Evolutionary conservation across 805 yeast genomes (phyloP).

Genomic region (Yamadazyma kitorensis): DNA sequence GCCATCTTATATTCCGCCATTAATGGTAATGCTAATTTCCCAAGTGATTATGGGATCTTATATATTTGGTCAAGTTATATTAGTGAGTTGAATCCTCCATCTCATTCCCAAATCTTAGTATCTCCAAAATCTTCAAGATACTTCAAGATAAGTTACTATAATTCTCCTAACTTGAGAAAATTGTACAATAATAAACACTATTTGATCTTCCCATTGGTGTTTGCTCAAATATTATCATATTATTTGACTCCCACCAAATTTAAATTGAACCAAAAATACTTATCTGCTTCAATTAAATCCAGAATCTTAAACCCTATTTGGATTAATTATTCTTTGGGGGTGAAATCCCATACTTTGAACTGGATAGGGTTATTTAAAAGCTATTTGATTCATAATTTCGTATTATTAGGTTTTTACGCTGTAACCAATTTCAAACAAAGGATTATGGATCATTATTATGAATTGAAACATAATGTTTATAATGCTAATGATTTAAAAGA

Average conservation of each 20-base stretch:
- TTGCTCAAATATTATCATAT: constrained; percentile 38
- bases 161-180: constrained; percentile 15
- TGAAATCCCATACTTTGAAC: constrained; percentile 20
- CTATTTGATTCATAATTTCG: constrained; percentile 25
- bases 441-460: constrained; percentile 23
- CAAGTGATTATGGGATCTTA: constrained; percentile 37
- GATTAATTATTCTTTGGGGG: constrained; percentile 35
- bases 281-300: constrained; percentile 29
- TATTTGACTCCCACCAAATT: constrained; percentile 38
- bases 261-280: constrained; percentile 34
- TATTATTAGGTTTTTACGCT: constrained; percentile 18
- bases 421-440: constrained; percentile 18
- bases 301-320: constrained; percentile 39
- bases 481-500: constrained; percentile 9
- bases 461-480: constrained; percentile 15
- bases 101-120: constrained; percentile 25
- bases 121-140: constrained; percentile 24
- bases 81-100: constrained; percentile 32
- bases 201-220: constrained; percentile 33
- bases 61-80: constrained; percentile 30
- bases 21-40: constrained; percentile 21
- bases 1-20: constrained; percentile 20
- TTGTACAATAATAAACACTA: constrained; percentile 30
- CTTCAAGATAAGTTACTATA: constrained; percentile 24
- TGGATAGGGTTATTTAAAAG: constrained; percentile 27